Conservation (phyloP, 345 rosid genomes). For the Mallotus nudiflorus region DNA sequence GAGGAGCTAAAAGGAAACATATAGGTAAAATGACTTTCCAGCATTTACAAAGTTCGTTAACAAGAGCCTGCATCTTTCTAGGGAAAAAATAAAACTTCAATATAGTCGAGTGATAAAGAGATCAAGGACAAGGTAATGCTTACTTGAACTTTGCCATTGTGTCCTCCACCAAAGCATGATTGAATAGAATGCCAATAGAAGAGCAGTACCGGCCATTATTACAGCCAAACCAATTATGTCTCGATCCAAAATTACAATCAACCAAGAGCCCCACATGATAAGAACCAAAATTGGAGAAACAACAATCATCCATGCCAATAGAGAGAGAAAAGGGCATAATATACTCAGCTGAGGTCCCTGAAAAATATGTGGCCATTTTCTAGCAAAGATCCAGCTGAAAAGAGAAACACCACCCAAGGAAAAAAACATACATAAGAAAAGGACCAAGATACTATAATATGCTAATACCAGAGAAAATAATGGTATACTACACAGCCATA, state of each 20-base stretch:
- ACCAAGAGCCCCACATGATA: conserved; percentile 87
- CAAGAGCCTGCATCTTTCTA: neutral
- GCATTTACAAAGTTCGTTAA: neutral
- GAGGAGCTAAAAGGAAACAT: neutral
- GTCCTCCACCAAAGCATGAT: conserved; percentile 99
- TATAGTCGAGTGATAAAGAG: conserved; percentile 3
- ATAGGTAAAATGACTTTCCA: neutral
- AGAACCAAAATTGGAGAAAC: conserved; percentile 81
- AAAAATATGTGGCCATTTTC: conserved; percentile 89
- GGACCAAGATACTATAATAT: neutral
- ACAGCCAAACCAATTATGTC: conserved; percentile 92
- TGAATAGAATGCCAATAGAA: conserved; percentile 90
- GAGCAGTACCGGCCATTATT: conserved; percentile 97
- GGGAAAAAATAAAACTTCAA: neutral
- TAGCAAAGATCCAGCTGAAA: conserved; percentile 97
- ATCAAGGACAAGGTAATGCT: conserved; percentile 16
- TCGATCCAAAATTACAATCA: conserved; percentile 71
- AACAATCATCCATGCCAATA: conserved; percentile 75
- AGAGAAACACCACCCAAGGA: conserved; percentile 6
- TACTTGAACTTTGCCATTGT: conserved; percentile 99
- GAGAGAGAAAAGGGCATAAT: conserved; percentile 69
- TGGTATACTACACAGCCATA: neutral
- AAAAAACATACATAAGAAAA: neutral
- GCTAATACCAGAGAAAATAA: neutral
- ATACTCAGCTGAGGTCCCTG: conserved; percentile 83